Evolutionary conservation across 345 rosid species (phyloP).

Genomic region (Brassica juncea): DNA sequence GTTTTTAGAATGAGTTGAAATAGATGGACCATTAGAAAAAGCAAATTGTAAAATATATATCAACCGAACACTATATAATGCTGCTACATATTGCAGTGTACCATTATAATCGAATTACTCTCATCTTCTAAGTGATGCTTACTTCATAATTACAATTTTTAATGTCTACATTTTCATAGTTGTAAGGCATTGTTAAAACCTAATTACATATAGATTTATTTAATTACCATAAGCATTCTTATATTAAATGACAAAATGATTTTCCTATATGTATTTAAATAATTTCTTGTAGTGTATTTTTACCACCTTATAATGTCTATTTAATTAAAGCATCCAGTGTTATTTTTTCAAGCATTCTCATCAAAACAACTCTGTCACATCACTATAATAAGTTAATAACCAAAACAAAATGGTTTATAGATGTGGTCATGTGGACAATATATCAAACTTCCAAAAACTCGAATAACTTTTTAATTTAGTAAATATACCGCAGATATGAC

Average conservation of each 20-base stretch:
- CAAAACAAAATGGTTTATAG: background rate
- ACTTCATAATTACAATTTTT: background rate
- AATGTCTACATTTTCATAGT: background rate
- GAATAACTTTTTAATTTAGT: background rate
- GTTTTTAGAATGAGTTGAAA: slow-evolving; percentile 16
- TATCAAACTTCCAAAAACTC: slow-evolving; percentile 7
- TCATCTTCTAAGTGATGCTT: background rate
- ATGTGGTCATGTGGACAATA: slow-evolving; percentile 21
- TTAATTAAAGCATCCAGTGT: background rate
- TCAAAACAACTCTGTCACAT: background rate
- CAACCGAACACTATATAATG: background rate
- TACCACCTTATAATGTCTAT: background rate
- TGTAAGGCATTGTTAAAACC: background rate
- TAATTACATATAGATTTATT: background rate
- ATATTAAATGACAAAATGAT: background rate
- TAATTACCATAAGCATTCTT: background rate
- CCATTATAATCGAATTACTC: slow-evolving; percentile 1
- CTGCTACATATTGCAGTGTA: background rate
- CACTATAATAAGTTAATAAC: background rate
- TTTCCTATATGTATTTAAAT: background rate
- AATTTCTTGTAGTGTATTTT: background rate
- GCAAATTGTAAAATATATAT: background rate
- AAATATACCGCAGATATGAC: slow-evolving; percentile 18
- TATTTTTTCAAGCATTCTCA: background rate
- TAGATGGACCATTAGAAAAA: background rate